Evolutionary conservation across 192 early-diverging fungal genomes (phyloP).

Genomic region (Coemansia sp.): DNA sequence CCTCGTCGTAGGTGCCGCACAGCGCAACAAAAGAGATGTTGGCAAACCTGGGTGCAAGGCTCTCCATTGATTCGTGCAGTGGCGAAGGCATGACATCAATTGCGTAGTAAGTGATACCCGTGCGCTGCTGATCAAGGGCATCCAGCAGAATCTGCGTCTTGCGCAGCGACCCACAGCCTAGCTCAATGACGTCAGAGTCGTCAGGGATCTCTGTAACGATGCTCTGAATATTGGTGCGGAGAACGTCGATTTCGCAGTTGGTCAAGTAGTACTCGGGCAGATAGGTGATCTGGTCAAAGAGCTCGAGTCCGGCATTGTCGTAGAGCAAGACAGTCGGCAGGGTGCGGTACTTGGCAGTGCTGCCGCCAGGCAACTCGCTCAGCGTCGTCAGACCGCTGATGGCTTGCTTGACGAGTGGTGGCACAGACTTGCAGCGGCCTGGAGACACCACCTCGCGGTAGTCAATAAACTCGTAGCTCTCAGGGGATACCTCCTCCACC

Average conservation of each 20-base stretch:
- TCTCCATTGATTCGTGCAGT: conserved; percentile 64
- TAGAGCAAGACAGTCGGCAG: conserved; percentile 84
- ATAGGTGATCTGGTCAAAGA: conserved; percentile 90
- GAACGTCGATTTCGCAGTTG: conserved; percentile 78
- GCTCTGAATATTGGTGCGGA: conserved; percentile 57
- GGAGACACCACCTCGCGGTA: conserved; percentile 9
- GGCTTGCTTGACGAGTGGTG: conserved; percentile 22
- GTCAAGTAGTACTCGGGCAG: conserved; percentile 84
- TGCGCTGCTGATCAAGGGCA: conserved; percentile 60
- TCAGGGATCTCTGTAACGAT: conserved; percentile 63
- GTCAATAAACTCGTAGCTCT: conserved; percentile 32
- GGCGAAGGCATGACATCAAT: conserved; percentile 82
- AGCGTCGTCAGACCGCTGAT: conserved; percentile 16
- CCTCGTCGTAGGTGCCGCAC: conserved; percentile 86
- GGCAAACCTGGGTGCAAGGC: conserved; percentile 57
- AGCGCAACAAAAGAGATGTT: conserved; percentile 74
- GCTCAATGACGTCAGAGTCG: conserved; percentile 74
- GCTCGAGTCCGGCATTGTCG: conserved; percentile 73
- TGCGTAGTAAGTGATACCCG: conserved; percentile 78
- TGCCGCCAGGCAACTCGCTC: conserved; percentile 14
- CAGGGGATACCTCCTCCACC: too few species aligned
- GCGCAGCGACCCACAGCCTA: conserved; percentile 85
- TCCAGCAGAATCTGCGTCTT: conserved; percentile 82
- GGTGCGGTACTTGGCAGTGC: conserved; percentile 1
- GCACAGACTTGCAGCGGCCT: not conserved